phyloP scores from a whole-genome alignment of 257 asterid species.

The Fraxinus quadrangulata region DNA sequence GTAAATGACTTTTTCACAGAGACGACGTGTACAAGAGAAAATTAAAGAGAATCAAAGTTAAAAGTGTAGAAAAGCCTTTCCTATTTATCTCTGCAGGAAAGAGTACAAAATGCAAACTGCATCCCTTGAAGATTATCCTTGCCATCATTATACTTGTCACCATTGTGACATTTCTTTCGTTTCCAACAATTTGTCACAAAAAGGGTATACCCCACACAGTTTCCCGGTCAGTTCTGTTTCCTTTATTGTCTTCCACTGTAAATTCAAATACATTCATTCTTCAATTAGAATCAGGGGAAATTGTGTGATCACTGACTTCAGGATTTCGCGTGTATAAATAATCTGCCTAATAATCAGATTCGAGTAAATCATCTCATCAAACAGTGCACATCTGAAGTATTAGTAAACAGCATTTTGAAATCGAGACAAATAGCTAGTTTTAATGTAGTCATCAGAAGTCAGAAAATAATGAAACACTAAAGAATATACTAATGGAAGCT shows the following conservation, averaged over 20 bases:
- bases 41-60: slow-evolving; percentile 55
- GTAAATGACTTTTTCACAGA: slow-evolving; percentile 26
- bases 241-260: not conserved
- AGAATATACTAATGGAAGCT: not conserved
- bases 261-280: not conserved
- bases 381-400: not conserved
- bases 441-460: not conserved
- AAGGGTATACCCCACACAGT: slow-evolving; percentile 31
- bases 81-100: slow-evolving; percentile 43
- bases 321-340: not conserved
- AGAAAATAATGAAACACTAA: not conserved
- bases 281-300: not conserved
- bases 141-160: slow-evolving; percentile 40
- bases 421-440: not conserved
- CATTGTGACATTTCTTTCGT: slow-evolving; percentile 46
- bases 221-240: slow-evolving; percentile 45
- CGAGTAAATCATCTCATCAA: not conserved
- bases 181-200: slow-evolving; percentile 52
- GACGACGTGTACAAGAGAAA: slow-evolving; percentile 57
- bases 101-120: slow-evolving; percentile 48
- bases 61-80: slow-evolving; percentile 44
- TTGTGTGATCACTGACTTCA: not conserved
- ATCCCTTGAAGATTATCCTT: slow-evolving; percentile 54
- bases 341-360: not conserved
- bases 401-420: not conserved